Evolutionary conservation across 345 rosid species (phyloP).

Genomic region (Lepidium africanum): DNA sequence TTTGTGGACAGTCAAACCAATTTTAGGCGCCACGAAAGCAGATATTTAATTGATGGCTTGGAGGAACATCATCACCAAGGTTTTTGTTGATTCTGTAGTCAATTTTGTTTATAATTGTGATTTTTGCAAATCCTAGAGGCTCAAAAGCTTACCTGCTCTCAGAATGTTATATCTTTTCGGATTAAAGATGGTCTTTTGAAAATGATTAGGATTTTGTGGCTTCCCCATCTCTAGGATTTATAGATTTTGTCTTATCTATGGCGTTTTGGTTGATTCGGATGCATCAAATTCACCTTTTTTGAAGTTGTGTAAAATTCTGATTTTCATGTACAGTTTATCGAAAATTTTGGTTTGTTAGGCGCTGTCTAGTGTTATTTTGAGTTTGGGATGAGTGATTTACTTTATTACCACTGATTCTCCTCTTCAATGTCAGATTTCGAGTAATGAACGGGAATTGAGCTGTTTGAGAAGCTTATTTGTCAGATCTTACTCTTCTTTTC

Average conservation of each 20-base stretch:
- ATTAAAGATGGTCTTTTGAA: not conserved
- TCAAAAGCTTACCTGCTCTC: not conserved
- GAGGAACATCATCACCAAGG: slow-evolving; percentile 82
- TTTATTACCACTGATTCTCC: not conserved
- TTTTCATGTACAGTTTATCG: no score
- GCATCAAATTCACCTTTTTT: no score
- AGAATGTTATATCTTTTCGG: not conserved
- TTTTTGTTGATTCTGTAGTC: not conserved
- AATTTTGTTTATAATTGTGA: not conserved
- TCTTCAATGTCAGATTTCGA: slow-evolving; percentile 39
- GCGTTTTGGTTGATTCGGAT: not conserved
- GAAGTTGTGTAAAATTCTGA: no score
- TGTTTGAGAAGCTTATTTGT: slow-evolving; percentile 35
- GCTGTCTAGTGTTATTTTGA: not conserved
- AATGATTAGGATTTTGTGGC: not conserved
- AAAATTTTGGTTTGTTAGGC: not conserved
- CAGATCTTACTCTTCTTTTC: slow-evolving; percentile 34
- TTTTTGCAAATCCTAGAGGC: slow-evolving; percentile 13
- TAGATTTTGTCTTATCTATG: not conserved
- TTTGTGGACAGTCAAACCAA: slow-evolving; percentile 7
- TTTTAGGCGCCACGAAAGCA: not conserved
- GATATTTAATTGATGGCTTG: slow-evolving; percentile 58
- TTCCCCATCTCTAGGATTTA: not conserved
- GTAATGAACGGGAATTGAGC: slow-evolving; percentile 40
- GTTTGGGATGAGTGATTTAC: not conserved